phyloP scores from a whole-genome alignment of 148 eudicot species.

The Cornus suecica region DNA sequence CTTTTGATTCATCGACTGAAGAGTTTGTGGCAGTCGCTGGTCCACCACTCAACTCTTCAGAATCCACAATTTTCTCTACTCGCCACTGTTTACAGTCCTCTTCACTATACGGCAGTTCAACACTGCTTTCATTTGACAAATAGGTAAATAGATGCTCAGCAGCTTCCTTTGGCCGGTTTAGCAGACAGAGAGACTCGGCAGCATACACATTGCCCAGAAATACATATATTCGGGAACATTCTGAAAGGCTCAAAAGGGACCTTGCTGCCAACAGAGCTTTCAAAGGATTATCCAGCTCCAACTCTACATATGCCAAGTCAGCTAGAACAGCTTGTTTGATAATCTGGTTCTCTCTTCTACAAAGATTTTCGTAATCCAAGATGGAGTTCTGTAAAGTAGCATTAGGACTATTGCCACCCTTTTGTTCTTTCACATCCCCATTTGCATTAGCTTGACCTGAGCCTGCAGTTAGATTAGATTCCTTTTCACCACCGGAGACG shows the following conservation, averaged over 20 bases:
- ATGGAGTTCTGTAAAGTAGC: conserved; percentile 34
- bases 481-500: conserved; percentile 39
- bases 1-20: conserved; percentile 35
- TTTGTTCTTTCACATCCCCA: conserved; percentile 72
- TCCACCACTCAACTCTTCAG: conserved; percentile 47
- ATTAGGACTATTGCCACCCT: conserved; percentile 39
- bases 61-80: conserved; percentile 46
- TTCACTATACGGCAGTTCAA: conserved; percentile 61
- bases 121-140: conserved; percentile 39
- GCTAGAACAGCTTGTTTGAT: conserved; percentile 75
- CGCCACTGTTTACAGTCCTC: conserved; percentile 73
- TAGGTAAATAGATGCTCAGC: conserved; percentile 65
- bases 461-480: conserved; percentile 35
- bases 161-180: conserved; percentile 80
- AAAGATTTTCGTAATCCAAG: conserved; percentile 52
- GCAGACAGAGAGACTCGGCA: conserved; percentile 85
- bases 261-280: conserved; percentile 64
- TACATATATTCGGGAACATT: conserved; percentile 58
- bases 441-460: conserved; percentile 51
- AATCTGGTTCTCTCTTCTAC: conserved; percentile 61
- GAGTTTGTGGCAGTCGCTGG: conserved; percentile 24
- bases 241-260: conserved; percentile 55
- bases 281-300: conserved; percentile 66
- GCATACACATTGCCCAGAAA: conserved; percentile 73
- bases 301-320: conserved; percentile 77